Base-by-base conservation (phyloP, 2,329 filamentous ascomycete genomes). In the Uncinocarpus reesii region DNA sequence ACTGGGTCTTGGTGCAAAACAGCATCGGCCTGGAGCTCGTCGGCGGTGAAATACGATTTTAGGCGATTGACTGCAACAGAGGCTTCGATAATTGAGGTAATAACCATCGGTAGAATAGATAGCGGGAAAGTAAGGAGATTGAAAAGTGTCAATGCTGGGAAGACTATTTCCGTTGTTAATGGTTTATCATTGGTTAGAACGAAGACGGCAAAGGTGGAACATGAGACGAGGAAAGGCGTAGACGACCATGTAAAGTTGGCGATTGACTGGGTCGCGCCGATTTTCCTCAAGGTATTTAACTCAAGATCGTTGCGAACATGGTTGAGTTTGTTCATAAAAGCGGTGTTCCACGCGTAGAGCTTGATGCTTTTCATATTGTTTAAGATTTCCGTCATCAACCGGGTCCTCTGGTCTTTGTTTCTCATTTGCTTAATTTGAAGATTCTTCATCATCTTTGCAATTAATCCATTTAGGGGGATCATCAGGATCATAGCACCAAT, bases 291-390 rank as follows among this genome's bases (percentile, higher is more conserved):
- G 21, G 93, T 98, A 71, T 92, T 92, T 48, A 98, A 73, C 68
- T 98, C 92, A 58, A 87, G 79, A 60, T 98, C 92, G 67, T 98
- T 98, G 67, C 92, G 81, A 52, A 98, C 88, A 64, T 86, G 85
- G 69, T 92, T 96, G 51, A 98, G 79, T 69, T 94, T 95, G 67
- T 88, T 92, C 82, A 95, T 95, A 63, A 98, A 98, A 11, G 92
- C 90, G 24, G 83, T 84, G 26, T 89, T 90, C 92, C 92, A 98
- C 24, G 92, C 92, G 64, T 95, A 98, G 16, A 98, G 78, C 71
- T 98, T 98, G 72, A 98, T 92, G 63, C 88, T 94, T 73, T 98
- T 98, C 86, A 98, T 98, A 69, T 96, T 96, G 74, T 93, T 95
- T 61, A 98, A 74, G 56, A 98, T 98, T 67, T 98, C 92, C 5